Base-by-base conservation (phyloP, 352 stramenopile genomes). In the Pythium insidiosum region DNA sequence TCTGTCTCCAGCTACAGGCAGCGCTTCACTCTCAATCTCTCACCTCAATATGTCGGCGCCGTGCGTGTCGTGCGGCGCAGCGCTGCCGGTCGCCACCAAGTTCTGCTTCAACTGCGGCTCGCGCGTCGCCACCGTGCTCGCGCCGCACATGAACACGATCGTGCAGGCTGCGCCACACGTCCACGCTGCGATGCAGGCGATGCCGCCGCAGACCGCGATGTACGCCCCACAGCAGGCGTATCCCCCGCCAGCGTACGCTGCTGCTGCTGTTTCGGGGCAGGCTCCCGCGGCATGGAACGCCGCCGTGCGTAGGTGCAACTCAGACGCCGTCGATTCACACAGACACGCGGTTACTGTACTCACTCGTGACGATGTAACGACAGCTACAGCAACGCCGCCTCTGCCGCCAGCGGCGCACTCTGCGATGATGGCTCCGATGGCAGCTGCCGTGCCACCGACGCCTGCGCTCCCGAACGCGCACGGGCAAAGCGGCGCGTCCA, bases 31-130 rank as follows among this genome's bases (percentile, higher is more conserved):
- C n/a, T n/a, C n/a, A n/a, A n/a, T n/a, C n/a, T n/a, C n/a, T 29
- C 28, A 34, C 28, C 9, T 26, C 24, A 29, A 13, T 15, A 68
- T 56, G 46, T 48, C 48, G 52, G 43, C 42, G 35, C 20, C 66
- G n/a, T 87, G 74, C 24, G 52, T 56, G 23, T 66, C 67, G 6
- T 87, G 74, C 33, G 59, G 67, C 22, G 47, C 56, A n/a, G 35
- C 25, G 12, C 38, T 52, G 0, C 47, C 50, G 11, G 31, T 38
- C 12, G 66, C 48, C 51, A 63, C 55, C 50, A 66, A 65, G 47
- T 70, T 79, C 45, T 83, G 71, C 43, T 42, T 63, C n/a, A 66
- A 78, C 40, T 87, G 74, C 44, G 65, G 74, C 34, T 53, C 50
- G 28, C 61, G 65, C 46, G 45, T 63, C 24, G 36, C 44, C 15